These are phyloP conservation scores for Sporobolus alterniflorus DNA, from an alignment of 202 grass and related monocot genomes.

Conservation along the genomic window DNA sequence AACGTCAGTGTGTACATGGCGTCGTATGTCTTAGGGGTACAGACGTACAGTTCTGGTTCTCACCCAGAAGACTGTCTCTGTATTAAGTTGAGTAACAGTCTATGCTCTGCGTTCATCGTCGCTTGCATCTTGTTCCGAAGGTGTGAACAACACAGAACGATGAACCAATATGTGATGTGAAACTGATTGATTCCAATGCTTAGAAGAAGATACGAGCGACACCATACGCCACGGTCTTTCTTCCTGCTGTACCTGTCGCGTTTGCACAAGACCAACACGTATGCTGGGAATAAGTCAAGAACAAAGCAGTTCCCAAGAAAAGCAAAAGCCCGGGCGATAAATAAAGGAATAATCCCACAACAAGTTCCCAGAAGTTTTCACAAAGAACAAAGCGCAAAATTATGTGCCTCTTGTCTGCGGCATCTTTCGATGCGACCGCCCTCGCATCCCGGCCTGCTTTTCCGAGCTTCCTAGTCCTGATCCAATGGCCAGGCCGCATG, in stretches of 20 bases:
- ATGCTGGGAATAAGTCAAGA: neutral
- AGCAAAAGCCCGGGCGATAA: neutral
- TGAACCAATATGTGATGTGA: neutral
- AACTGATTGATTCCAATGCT: neutral
- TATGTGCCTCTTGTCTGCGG: neutral
- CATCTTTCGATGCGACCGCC: neutral
- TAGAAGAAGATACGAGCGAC: neutral
- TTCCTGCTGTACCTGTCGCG: neutral
- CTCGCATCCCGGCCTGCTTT: neutral
- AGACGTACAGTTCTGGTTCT: too few relatives aligned
- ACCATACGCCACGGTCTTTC: neutral
- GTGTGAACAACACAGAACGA: neutral
- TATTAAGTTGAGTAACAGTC: too few relatives aligned
- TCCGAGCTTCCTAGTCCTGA: neutral
- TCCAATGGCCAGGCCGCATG: neutral
- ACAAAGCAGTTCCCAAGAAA: constrained; percentile 30
- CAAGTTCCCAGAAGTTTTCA: neutral
- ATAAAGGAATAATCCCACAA: constrained; percentile 26
- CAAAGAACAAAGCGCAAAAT: constrained; percentile 15
- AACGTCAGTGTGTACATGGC: neutral
- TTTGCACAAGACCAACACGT: constrained; percentile 22
- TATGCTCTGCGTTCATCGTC: neutral
- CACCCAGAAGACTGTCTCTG: neutral
- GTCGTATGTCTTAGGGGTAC: neutral
- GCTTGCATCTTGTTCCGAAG: neutral